Base-by-base conservation (phyloP, 306 rosid genomes). In the Hippophae rhamnoides region DNA sequence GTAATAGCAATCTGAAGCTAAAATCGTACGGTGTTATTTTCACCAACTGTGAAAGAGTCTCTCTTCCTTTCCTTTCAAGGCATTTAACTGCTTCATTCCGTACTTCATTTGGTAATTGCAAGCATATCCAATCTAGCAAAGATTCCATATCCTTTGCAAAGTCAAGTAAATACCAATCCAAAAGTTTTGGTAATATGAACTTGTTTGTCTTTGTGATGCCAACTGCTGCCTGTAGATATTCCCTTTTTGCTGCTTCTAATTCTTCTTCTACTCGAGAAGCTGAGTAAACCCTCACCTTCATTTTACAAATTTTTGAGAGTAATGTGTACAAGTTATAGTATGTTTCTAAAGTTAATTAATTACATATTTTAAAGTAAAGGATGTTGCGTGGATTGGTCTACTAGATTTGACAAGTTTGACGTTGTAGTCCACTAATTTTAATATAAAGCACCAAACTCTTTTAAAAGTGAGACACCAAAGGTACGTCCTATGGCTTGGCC, bases 81-180 rank as follows among this genome's bases (percentile, higher is more conserved):
- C 83, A 82, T 67, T 80, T 72, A 53, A 82, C 47, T 31, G 87
- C 97, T 70, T 78, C 89, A 44, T 67, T 74, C 53, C 93, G 78
- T 47, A 82, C 64, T 60, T 84, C 87, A 69, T 74, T 63, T 10
- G 93, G 89, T 43, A 86, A 83, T 66, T 89, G 95, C 67, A 86
- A 71, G 76, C 97, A 82, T 31, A 89, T 78, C 97, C 95, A 82
- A 66, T 86, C 87, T 55, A 86, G 78, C 72, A 86, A 61, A 56
- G 93, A 78, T 51, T 81, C 89, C 82, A 84, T 63, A 72, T 89
- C 97, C 85, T 89, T 86, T 13, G 93, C 93, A 71, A 86, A 89
- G 80, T 89, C 97, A 63, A 81, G 88, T 14, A 79, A 76, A 68
- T 92, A 92, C 99, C 99, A 87, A 58, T 92, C 96, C 75, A 92